Evolutionary conservation across 73 alveolate species (phyloP).

Genomic region (Tetrahymena malaccensis): DNA sequence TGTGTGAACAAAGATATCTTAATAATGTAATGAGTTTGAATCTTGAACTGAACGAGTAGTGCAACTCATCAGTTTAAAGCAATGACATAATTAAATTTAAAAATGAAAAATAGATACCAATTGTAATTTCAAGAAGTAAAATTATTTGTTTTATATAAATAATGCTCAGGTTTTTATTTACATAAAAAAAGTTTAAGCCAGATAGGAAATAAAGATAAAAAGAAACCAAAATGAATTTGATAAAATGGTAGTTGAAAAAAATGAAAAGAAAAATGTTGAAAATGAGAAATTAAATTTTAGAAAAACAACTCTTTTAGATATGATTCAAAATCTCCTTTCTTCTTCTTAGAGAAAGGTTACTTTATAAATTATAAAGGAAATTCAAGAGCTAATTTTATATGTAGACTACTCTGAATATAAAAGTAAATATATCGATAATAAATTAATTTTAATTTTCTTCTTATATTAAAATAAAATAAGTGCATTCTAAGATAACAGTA

Average conservation of each 20-base stretch:
- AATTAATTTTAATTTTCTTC: background rate
- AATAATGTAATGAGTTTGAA: background rate
- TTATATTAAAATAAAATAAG: background rate
- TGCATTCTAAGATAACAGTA: background rate
- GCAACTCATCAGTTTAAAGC: background rate
- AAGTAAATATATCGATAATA: background rate
- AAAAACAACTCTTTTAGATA: background rate
- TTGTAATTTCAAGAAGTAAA: background rate
- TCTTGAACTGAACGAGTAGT: background rate
- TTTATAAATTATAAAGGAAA: background rate
- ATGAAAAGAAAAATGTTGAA: background rate
- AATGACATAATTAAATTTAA: background rate
- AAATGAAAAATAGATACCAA: background rate
- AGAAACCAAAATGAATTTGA: background rate
- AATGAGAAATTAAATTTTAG: background rate
- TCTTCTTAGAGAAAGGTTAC: background rate
- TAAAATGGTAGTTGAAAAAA: background rate
- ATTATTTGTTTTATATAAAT: background rate
- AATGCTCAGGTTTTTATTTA: background rate
- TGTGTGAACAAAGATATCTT: background rate
- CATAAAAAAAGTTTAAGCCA: background rate
- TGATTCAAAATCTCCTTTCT: background rate
- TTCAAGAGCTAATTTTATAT: background rate
- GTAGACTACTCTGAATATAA: background rate
- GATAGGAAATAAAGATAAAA: background rate